Base-by-base conservation (phyloP, 148 eudicot species). In the Cornus controversa region DNA sequence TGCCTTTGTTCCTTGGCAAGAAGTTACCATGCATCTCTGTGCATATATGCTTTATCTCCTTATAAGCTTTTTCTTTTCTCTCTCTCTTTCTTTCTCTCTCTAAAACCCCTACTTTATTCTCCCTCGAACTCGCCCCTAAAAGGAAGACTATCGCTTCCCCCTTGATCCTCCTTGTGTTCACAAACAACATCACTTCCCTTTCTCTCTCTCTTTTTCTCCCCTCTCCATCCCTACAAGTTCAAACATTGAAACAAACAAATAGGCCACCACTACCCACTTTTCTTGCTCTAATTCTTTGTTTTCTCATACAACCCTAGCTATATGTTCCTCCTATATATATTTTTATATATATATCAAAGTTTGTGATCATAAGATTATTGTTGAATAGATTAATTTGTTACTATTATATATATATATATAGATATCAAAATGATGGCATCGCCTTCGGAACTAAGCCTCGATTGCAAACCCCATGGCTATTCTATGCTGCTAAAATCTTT, bases 121-220 rank as follows among this genome's bases (percentile, higher is more conserved):
- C 45, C 45, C 45, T 40, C 10, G 45, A 40, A 40, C 10, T 40
- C 45, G 10, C 45, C 45, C 45, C 4, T 40, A 40, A 40, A 40
- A 2, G 45, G 45, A 40, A 40, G 80, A 34, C 73, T 18, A 69
- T 68, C 66, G 77, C 79, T 71, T 67, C 75, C 72, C 18, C 36
- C 45, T 40, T 40, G 81, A 89, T 91, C 94, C 96, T 87, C 93
- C 90, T 88, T 84, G 89, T 88, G 88, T 88, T 91, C 97, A 89
- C 85, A 90, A 89, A 86, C 91, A 84, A 66, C 64, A 66, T 64
- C 71, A 84, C 81, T 84, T 79, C 68, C 75, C 74, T 75, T 75
- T 78, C 80, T 77, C 85, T 71, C 73, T 67, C n/a, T n/a, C n/a
- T n/a, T n/a, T n/a, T n/a, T n/a, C n/a, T n/a, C n/a, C n/a, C n/a